These are phyloP conservation scores for Pinus taeda DNA, from an alignment of 75 land plant species.

Conservation along the genomic window DNA sequence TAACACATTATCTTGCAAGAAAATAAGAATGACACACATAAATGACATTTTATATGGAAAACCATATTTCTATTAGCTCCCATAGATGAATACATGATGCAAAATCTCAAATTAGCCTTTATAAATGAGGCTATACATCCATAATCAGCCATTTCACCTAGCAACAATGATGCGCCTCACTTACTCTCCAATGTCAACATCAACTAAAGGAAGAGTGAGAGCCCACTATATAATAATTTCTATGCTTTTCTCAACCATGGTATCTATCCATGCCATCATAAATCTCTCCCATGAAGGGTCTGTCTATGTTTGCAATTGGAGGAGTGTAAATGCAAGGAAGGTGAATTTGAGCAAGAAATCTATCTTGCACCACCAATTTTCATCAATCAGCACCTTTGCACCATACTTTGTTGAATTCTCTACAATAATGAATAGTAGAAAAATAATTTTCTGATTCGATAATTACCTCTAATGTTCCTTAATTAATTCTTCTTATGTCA, in stretches of 20 bases:
- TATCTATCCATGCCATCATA: constrained; percentile 2
- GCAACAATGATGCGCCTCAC: neutral
- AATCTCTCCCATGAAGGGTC: neutral
- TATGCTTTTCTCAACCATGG: neutral
- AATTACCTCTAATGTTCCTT: no score
- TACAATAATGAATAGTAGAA: no score
- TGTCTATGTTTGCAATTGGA: neutral
- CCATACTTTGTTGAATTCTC: neutral
- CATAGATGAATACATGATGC: no score
- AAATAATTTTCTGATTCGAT: no score
- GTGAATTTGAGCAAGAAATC: neutral
- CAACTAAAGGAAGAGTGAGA: neutral
- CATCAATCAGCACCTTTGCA: neutral
- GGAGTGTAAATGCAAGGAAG: neutral
- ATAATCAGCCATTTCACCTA: constrained; percentile 9
- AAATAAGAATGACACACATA: no score
- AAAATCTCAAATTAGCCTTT: no score
- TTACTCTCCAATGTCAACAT: neutral
- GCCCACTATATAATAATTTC: neutral
- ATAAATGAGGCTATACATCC: no score
- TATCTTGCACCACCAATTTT: neutral
- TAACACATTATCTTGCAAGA: no score
- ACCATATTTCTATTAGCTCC: no score
- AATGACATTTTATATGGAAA: no score
- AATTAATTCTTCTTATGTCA: no score